A percentile compares a stretch with the other conserved stretches of the same genome.
phyloP scores from a whole-genome alignment of 1,284 basidiomycete species.

The Microbotryum violaceum region DNA sequence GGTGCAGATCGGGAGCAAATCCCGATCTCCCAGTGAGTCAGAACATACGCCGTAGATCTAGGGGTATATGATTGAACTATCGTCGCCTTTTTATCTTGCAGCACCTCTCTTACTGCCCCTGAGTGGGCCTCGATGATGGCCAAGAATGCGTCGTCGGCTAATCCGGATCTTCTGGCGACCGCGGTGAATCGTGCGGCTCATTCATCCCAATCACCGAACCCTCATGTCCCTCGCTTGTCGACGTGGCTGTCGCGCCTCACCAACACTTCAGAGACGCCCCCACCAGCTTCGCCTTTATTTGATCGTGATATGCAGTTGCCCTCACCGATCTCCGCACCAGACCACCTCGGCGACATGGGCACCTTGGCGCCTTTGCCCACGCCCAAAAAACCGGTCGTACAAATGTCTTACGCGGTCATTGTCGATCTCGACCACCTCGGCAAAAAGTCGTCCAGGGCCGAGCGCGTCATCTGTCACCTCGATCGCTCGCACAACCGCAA shows the following conservation, averaged over 20 bases:
- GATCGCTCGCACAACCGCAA: constrained; percentile 86
- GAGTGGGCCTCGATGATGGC: constrained; percentile 46
- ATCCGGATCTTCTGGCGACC: too few relatives aligned
- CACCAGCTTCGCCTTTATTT: not conserved
- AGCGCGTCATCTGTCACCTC: constrained; percentile 77
- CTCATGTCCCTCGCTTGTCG: not conserved
- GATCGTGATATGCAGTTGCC: constrained; percentile 3
- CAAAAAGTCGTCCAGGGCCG: constrained; percentile 77
- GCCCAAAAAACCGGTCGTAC: constrained; percentile 9
- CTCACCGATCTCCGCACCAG: constrained; percentile 2
- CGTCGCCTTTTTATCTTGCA: not conserved
- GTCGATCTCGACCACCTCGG: constrained; percentile 69
- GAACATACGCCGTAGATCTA: constrained; percentile 36
- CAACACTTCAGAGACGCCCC: not conserved
- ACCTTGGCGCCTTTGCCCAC: not conserved
- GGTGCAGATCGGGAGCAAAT: constrained; percentile 50
- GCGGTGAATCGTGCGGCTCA: too few relatives aligned
- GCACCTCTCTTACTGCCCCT: constrained; percentile 70
- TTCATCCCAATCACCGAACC: not conserved
- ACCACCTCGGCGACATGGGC: not conserved
- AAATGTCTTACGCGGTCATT: constrained; percentile 71
- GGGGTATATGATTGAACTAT: constrained; percentile 49
- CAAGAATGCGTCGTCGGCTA: not conserved
- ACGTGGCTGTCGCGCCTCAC: constrained; percentile 19
- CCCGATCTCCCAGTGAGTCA: constrained; percentile 32